A percentile compares a stretch with the other conserved stretches of the same genome.
Evolutionary conservation across 768 basidiomycete genomes (phyloP).

Genomic region (Mycena polygramma): DNA sequence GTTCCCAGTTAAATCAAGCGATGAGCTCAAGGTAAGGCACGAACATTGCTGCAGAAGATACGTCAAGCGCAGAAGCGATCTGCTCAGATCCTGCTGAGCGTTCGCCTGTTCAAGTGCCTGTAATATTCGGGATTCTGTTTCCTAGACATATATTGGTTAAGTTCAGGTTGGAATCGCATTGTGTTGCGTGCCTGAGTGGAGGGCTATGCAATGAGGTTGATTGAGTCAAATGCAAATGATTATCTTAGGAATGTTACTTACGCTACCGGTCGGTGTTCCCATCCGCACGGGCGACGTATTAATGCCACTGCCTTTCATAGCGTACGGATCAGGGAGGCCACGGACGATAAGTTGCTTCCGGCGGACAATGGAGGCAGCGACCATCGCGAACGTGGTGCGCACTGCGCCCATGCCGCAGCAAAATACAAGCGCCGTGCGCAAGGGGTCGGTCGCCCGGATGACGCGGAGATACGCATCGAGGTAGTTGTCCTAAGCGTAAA

Average conservation of each 20-base stretch:
- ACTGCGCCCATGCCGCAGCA: slow-evolving; percentile 98
- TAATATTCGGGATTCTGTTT: slow-evolving; percentile 70
- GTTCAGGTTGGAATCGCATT: not conserved
- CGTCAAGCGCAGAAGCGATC: slow-evolving; percentile 81
- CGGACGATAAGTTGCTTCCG: slow-evolving; percentile 77
- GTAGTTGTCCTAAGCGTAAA: slow-evolving; percentile 82
- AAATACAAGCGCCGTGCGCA: slow-evolving; percentile 88
- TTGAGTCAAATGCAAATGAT: not conserved
- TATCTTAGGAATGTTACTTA: slow-evolving; percentile 27
- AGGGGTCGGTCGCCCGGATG: slow-evolving; percentile 84
- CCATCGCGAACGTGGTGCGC: slow-evolving; percentile 97
- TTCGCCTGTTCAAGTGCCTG: slow-evolving; percentile 81
- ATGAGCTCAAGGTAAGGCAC: slow-evolving; percentile 32
- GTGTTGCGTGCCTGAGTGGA: slow-evolving; percentile 32
- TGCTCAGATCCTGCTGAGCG: slow-evolving; percentile 84
- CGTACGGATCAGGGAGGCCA: slow-evolving; percentile 86
- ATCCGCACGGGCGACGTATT: slow-evolving; percentile 16
- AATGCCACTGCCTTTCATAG: slow-evolving; percentile 46
- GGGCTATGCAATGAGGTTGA: slow-evolving; percentile 35
- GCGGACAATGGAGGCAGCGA: slow-evolving; percentile 89
- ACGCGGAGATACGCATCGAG: slow-evolving; percentile 92
- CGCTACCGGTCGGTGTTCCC: slow-evolving; percentile 48
- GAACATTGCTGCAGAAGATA: slow-evolving; percentile 85
- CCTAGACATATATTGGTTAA: slow-evolving; percentile 23
- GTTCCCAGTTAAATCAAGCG: slow-evolving; percentile 13